Evolutionary conservation across 1,139 yeast species (phyloP), one percentile per base, ranked within the genome.

Genomic region (Yamadazyma atlantica): DNA sequence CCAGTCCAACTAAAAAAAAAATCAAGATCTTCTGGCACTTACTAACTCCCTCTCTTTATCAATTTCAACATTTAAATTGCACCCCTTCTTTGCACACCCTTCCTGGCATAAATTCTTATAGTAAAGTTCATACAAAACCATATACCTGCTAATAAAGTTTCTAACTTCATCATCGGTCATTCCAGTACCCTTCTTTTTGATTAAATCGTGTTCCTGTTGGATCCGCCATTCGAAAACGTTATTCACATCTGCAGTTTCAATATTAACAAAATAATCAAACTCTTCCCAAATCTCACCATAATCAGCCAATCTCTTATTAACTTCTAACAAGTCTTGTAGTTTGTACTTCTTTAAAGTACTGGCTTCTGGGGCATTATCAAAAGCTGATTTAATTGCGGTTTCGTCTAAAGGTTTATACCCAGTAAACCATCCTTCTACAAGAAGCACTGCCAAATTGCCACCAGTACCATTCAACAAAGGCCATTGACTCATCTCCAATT

Each of bases 351-450:
- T 61, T 14, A 67, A 46, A 1, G 49, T 45, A 2, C 55, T 48
- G 15, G 53, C 46, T 3, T 47, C 37, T 11, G 51, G 54, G 6
- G 55, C 34, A 2, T 51, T 39, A 4, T 58, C 43, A 43, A 63
- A 65, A 29, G 44, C 51, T 5, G 53, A 15, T 10, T 48, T 44
- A 10, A 66, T 39, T 37, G 48, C 50, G 19, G 54, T 54, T 4
- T 32, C 36, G 19, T 51, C 56, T 12, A 67, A 49, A 2, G 90
- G 74, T 24, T 55, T 49, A 57, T 80, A 90, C 2, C 97, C 97
- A 18, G 82, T 76, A 60, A 90, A 88, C 98, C 98, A 92, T 2
- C 98, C 98, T 62, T 92, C 98, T 36, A 92, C 71, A 5, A 92
- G 58, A 3, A 90, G 72, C 1, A 89, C 71, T 50, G 85, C 87